These are phyloP conservation scores for Leccinum longicurvipes DNA, from an alignment of 768 basidiomycete species.

Conservation along the genomic window DNA sequence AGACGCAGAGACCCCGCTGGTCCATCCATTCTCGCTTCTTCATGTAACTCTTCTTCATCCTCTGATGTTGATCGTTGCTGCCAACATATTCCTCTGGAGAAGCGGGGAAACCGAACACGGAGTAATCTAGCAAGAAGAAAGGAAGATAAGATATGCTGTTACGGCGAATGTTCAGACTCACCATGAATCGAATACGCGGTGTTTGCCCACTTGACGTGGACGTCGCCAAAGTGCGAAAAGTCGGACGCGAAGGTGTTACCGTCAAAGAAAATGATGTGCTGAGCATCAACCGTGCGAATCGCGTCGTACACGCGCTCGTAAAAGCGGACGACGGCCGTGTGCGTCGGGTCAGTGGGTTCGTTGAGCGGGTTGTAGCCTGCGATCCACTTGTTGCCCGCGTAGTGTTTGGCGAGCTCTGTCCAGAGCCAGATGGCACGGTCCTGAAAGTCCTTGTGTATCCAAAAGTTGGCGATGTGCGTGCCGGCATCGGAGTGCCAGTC, in stretches of 20 bases:
- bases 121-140: slow-evolving; percentile 19
- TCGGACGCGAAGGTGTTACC: slow-evolving; percentile 83
- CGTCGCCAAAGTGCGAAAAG: slow-evolving; percentile 69
- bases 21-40: slow-evolving; percentile 81
- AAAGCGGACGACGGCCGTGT: slow-evolving; percentile 60
- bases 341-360: slow-evolving; percentile 71
- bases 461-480: slow-evolving; percentile 69
- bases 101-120: slow-evolving; percentile 65
- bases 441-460: slow-evolving; percentile 84
- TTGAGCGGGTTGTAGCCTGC: slow-evolving; percentile 87
- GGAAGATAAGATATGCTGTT: neutral
- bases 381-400: slow-evolving; percentile 76
- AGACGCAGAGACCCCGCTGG: slow-evolving; percentile 57
- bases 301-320: slow-evolving; percentile 67
- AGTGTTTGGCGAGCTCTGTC: slow-evolving; percentile 71
- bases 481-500: slow-evolving; percentile 82
- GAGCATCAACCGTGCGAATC: slow-evolving; percentile 65
- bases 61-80: slow-evolving; percentile 47
- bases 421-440: slow-evolving; percentile 77
- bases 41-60: slow-evolving; percentile 58
- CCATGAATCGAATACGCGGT: slow-evolving; percentile 79
- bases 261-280: slow-evolving; percentile 78
- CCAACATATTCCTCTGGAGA: slow-evolving; percentile 53
- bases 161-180: slow-evolving; percentile 1
- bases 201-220: slow-evolving; percentile 61